These are phyloP conservation scores for Madurella fahalii DNA, from an alignment of 2,329 filamentous ascomycete species.

Conservation along the genomic window DNA sequence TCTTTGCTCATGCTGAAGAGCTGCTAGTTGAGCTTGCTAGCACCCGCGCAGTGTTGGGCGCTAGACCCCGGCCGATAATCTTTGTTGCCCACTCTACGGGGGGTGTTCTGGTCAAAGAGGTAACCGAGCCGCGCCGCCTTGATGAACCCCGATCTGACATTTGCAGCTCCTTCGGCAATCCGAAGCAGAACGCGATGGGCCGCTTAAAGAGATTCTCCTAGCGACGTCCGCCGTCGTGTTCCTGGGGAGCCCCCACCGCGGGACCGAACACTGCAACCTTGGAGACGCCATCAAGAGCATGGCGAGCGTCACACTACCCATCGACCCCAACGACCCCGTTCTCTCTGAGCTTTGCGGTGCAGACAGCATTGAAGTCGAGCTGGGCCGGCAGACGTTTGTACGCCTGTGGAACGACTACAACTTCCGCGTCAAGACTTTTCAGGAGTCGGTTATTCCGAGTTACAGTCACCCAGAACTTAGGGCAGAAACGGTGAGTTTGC, in stretches of 20 bases:
- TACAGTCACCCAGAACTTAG: slow-evolving; percentile 16
- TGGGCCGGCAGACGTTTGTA: slow-evolving; percentile 27
- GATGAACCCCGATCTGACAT: not conserved
- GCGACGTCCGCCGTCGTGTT: slow-evolving; percentile 29
- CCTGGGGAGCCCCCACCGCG: slow-evolving; percentile 30
- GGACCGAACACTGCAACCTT: slow-evolving; percentile 27
- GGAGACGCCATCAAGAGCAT: slow-evolving; percentile 29
- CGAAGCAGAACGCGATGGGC: slow-evolving; percentile 24
- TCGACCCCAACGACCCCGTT: slow-evolving; percentile 23
- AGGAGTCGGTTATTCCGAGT: slow-evolving; percentile 26
- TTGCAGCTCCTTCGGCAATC: slow-evolving; percentile 29
- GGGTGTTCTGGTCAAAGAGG: slow-evolving; percentile 33
- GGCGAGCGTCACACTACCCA: slow-evolving; percentile 24
- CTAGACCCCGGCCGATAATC: slow-evolving; percentile 23
- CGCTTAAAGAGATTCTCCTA: slow-evolving; percentile 26
- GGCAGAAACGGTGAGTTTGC: slow-evolving; percentile 20
- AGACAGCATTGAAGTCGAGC: slow-evolving; percentile 21
- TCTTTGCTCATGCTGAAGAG: slow-evolving; percentile 30
- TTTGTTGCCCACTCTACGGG: slow-evolving; percentile 32
- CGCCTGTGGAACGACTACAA: slow-evolving; percentile 33
- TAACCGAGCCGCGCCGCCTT: not conserved
- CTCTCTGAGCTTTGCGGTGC: slow-evolving; percentile 29
- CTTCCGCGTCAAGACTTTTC: slow-evolving; percentile 33
- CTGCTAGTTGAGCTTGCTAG: slow-evolving; percentile 28
- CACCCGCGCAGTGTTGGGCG: slow-evolving; percentile 16